These are phyloP conservation scores for Paramecium primaurelia DNA, from an alignment of 73 alveolate species.

Conservation along the genomic window DNA sequence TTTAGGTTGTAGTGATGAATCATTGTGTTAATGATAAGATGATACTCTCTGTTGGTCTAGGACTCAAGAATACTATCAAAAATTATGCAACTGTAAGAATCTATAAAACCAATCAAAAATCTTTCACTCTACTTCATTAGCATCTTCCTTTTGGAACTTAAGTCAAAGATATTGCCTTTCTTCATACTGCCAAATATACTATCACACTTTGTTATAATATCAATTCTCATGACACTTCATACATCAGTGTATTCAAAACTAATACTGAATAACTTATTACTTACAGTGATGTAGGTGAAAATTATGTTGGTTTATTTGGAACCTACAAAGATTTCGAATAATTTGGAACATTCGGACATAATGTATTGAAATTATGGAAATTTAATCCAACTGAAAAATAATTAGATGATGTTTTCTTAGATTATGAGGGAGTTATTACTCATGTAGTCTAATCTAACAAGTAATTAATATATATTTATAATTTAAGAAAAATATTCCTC, in stretches of 20 bases:
- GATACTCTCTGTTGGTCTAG: not conserved
- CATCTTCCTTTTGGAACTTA: constrained; percentile 8
- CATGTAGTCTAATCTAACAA: not conserved
- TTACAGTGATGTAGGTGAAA: not conserved
- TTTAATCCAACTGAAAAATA: not conserved
- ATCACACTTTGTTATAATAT: not conserved
- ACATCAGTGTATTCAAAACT: not conserved
- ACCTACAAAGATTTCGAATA: not conserved
- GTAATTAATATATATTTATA: not conserved
- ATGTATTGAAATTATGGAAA: not conserved
- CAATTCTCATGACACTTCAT: not conserved
- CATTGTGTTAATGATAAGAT: constrained; percentile 15
- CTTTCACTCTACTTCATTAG: constrained; percentile 18
- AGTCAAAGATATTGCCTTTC: not conserved
- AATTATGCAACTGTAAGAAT: constrained; percentile 49
- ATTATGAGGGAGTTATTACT: not conserved
- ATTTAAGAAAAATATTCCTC: not conserved
- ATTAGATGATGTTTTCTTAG: not conserved
- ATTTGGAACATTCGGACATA: not conserved
- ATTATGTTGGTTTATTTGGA: not conserved
- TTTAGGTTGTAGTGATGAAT: not conserved
- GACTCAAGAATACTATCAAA: not conserved
- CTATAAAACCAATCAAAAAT: constrained; percentile 14
- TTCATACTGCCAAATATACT: constrained; percentile 8
- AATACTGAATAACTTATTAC: not conserved